phyloP scores from a whole-genome alignment of 2,329 filamentous ascomycete species.

The Zymoseptoria pseudotritici region DNA sequence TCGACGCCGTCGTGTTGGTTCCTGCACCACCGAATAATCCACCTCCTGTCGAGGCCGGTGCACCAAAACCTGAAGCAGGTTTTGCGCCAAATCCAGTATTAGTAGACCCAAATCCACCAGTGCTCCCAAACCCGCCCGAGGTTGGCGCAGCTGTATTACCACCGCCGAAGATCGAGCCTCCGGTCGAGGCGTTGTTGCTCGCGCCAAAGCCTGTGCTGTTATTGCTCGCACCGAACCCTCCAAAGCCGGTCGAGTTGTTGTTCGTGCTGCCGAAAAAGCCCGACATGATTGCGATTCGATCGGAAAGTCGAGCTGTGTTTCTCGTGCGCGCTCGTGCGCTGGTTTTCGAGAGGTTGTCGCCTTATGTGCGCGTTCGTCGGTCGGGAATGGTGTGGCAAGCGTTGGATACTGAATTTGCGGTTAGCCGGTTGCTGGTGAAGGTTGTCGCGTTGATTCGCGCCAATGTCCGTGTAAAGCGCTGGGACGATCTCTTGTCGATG shows the following conservation, averaged over 20 bases:
- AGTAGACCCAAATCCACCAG: conserved; percentile 12
- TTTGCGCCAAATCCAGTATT: conserved; percentile 22
- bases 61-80: conserved; percentile 15
- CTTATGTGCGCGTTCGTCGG: neutral
- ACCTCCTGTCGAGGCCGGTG: conserved; percentile 23
- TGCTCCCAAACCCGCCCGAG: conserved; percentile 6
- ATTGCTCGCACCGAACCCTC: conserved; percentile 9
- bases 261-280: conserved; percentile 19
- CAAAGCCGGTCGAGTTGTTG: conserved; percentile 17
- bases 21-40: conserved; percentile 24
- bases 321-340: conserved; percentile 28
- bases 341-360: conserved; percentile 26
- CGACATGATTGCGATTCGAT: conserved; percentile 10
- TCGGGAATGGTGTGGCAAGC: neutral
- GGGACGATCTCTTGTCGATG: neutral
- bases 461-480: neutral
- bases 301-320: neutral
- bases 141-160: conserved; percentile 15
- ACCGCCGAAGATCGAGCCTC: conserved; percentile 16
- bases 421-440: neutral
- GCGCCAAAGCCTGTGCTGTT: conserved; percentile 9
- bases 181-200: conserved; percentile 14
- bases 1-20: conserved; percentile 13
- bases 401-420: neutral
- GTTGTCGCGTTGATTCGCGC: neutral